Base-by-base conservation (phyloP, 163 green algal genomes). In the Chlamydomonas reinhardtii region DNA sequence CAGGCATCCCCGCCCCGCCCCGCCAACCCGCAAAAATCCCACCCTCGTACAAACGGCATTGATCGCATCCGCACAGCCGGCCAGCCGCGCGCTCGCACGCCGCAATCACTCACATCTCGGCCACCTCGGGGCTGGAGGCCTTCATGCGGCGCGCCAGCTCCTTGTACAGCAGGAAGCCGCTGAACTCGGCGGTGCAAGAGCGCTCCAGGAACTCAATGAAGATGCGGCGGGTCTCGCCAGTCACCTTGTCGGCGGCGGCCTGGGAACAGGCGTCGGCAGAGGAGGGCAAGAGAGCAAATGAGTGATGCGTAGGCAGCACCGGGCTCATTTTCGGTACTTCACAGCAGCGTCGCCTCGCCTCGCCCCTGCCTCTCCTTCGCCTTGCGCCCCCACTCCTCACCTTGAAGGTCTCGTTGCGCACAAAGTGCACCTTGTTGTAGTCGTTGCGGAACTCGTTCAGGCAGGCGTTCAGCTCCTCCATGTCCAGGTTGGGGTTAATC, bases 201-300 rank as follows among this genome's bases (percentile, higher is more conserved):
- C 97, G 95, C 93, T 99, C 97, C 88, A 99, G 91, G 92, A 99
- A 99, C 94, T 99, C 97, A 37, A 99, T 96, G 88, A 99, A 99
- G 90, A 99, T 99, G 27, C 72, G 96, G 82, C 96, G 92, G 1
- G 93, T 93, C 34, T 92, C 85, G 72, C 96, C 96, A 5, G 81
- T 89, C 72, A 93, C 90, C 52, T 80, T 74, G 61, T 93, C 90
- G n/a, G 90, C 90, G 39, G 90, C 90, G 27, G 62, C 39, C 82
- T 82, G 61, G 0, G 27, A 11, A 73, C 14, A 34, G 31, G 37
- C n/a, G 25, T 3, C 8, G 43, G 8, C 11, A 73, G 66, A 32
- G 34, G 29, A 71, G 64, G 8, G 29, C n/a, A 6, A n/a, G 29
- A 35, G 6, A 35, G 5, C 0, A 20, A 20, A 11, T 71, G 5